Conservation (phyloP, 1,284 basidiomycete species). For the Peniophora sp. region DNA sequence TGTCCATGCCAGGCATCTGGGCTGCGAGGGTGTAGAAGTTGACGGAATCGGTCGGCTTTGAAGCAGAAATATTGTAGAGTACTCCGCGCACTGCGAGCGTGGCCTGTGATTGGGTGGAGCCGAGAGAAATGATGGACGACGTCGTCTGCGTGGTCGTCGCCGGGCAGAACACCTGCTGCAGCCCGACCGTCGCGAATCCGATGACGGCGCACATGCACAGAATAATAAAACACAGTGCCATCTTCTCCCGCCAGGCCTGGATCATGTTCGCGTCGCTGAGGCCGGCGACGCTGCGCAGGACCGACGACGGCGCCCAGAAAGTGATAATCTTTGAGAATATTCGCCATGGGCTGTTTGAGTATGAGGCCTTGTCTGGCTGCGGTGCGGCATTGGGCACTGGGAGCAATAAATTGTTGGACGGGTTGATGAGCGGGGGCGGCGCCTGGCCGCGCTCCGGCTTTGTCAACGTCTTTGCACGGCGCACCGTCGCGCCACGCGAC, state of each 20-base stretch:
- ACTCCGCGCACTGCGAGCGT: slow-evolving; percentile 75
- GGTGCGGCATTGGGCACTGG: slow-evolving; percentile 22
- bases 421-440: slow-evolving; percentile 89
- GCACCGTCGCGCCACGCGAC: slow-evolving; percentile 50
- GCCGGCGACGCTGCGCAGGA: slow-evolving; percentile 71
- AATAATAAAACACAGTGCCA: slow-evolving; percentile 87
- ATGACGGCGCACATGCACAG: slow-evolving; percentile 71
- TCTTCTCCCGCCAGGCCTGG: slow-evolving; percentile 98
- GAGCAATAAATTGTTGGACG: slow-evolving; percentile 38
- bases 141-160: slow-evolving; percentile 47
- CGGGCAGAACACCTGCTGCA: slow-evolving; percentile 90
- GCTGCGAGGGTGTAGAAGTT: slow-evolving; percentile 54
- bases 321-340: slow-evolving; percentile 76
- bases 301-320: slow-evolving; percentile 83
- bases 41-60: slow-evolving; percentile 38
- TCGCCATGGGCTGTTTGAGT: slow-evolving; percentile 71
- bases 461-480: slow-evolving; percentile 90
- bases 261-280: slow-evolving; percentile 71
- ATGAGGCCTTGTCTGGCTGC: slow-evolving; percentile 21
- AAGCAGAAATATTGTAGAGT: slow-evolving; percentile 68
- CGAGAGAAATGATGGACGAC: slow-evolving; percentile 62
- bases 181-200: slow-evolving; percentile 92
- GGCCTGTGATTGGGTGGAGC: slow-evolving; percentile 33
- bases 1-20: slow-evolving; percentile 73
- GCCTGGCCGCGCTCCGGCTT: slow-evolving; percentile 92